Evolutionary conservation across 1,284 basidiomycete species (phyloP), one percentile per base, ranked within the genome.

Genomic region (Trametes hirsuta): DNA sequence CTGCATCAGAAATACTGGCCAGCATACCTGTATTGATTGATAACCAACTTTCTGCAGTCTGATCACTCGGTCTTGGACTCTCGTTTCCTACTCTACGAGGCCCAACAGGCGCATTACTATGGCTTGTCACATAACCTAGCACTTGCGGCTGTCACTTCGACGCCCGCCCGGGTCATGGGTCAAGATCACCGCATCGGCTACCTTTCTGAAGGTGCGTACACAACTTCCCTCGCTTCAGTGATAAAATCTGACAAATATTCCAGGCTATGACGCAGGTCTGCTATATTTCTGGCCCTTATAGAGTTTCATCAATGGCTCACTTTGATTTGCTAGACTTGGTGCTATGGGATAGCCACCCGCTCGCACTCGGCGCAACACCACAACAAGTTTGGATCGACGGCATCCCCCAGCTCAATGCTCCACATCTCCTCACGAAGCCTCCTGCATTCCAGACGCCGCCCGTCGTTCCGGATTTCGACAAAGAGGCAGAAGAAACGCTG

Each of bases 41-140:
- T 18, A 1, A 35, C 14, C 22, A 4, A 2, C 18, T 14, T 1
- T 10, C 3, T 40, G 22, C 61, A 90, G 89, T 88, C 85, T 61
- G 88, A 91, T 64, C 89, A 91, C 66, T 84, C 86, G 10, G 86
- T 88, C 1, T 62, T 94, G 15, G 87, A 95, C 71, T 91, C 90
- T 36, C 83, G 95, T 5, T 87, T 88, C 71, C 78, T 97, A 15
- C 72, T 94, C 2, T 88, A 86, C 69, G 94, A 97, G 74, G 94
- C 95, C 0, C 91, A 93, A 57, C 92, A 95, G 71, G 93, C 91
- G 1, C 87, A 94, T 69, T 90, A 91, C 72, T 95, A 86, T 68
- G 86, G 87, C 9, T 76, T 90, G 39, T 74, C 82, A 1, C 72
- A 76, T 11, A 78, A 87, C 63, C 72, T 88, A 25, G 88, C 90